A percentile compares a stretch with the other conserved stretches of the same genome.
Conservation (phyloP, 108 stramenopile species). For the Stephanodiscus minutulus region DNA sequence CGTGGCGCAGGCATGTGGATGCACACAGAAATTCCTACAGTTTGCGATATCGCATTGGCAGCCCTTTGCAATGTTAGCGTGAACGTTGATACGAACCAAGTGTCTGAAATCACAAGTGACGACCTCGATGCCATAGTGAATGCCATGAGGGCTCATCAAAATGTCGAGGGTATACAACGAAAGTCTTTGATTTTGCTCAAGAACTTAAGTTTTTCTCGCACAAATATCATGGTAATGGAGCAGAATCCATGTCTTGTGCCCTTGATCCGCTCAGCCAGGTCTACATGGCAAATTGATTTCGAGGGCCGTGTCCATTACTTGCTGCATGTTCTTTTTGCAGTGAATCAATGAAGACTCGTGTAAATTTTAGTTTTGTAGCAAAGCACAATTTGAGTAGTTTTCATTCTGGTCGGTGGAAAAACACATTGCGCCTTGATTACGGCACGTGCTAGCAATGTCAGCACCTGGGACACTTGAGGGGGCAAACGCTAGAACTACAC, state of each 20-base stretch:
- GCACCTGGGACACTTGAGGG: too few species aligned
- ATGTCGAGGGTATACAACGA: constrained; percentile 31
- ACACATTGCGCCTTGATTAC: too few species aligned
- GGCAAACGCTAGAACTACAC: too few species aligned
- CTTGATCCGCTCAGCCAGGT: constrained; percentile 24
- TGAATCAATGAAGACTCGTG: too few species aligned
- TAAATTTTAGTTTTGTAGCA: too few species aligned
- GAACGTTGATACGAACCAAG: constrained; percentile 24
- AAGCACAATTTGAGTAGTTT: too few species aligned
- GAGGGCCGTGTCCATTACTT: constrained; percentile 33
- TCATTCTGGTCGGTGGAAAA: too few species aligned
- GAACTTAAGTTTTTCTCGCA: constrained; percentile 34
- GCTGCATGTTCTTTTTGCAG: constrained; percentile 24
- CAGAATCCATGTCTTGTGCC: constrained; percentile 19
- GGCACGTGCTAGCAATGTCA: too few species aligned
- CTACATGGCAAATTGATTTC: constrained; percentile 18
- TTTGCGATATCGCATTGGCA: constrained; percentile 25
- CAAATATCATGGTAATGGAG: constrained; percentile 23
- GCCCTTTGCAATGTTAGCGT: constrained; percentile 38
- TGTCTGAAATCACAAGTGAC: constrained; percentile 26
- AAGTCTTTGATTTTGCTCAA: constrained; percentile 30
- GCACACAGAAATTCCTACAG: constrained; percentile 16
- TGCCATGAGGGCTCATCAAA: constrained; percentile 26
- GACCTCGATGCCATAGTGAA: constrained; percentile 31
- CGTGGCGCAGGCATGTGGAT: constrained; percentile 21